A percentile compares a stretch with the other conserved stretches of the same genome.
These are phyloP conservation scores for Calocera viscosa DNA, from an alignment of 768 basidiomycete genomes.

Conservation along the genomic window DNA sequence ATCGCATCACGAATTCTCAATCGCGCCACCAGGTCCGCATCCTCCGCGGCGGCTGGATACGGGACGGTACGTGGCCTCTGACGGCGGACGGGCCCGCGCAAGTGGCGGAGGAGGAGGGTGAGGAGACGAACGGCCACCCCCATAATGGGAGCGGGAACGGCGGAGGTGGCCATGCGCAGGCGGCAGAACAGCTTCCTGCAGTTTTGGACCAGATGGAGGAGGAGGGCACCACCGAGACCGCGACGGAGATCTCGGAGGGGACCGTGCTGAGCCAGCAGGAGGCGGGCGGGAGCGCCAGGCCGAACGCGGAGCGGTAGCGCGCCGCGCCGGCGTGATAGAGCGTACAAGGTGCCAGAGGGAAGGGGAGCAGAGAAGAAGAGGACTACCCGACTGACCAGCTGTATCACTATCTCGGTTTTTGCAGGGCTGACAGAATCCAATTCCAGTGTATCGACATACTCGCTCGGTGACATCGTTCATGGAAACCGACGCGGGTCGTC, in stretches of 20 bases:
- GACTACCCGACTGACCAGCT: neutral
- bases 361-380: neutral
- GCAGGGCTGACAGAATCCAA: neutral
- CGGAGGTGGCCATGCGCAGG: neutral
- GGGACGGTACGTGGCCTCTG: constrained; percentile 21
- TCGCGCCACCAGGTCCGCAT: constrained; percentile 17
- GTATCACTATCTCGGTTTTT: neutral
- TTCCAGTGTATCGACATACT: neutral
- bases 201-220: neutral
- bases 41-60: constrained; percentile 20
- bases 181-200: neutral
- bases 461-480: neutral
- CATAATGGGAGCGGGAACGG: neutral
- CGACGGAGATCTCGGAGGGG: neutral
- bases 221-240: neutral
- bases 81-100: constrained; percentile 9
- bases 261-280: neutral
- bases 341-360: neutral
- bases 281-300: neutral
- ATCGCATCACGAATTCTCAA: neutral
- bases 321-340: neutral
- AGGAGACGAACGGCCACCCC: neutral
- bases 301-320: neutral
- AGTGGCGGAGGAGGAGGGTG: neutral
- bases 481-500: too few relatives aligned